Evolutionary conservation across 768 basidiomycete genomes (phyloP), one percentile per base, ranked within the genome.

Genomic region (Suillus placidus): DNA sequence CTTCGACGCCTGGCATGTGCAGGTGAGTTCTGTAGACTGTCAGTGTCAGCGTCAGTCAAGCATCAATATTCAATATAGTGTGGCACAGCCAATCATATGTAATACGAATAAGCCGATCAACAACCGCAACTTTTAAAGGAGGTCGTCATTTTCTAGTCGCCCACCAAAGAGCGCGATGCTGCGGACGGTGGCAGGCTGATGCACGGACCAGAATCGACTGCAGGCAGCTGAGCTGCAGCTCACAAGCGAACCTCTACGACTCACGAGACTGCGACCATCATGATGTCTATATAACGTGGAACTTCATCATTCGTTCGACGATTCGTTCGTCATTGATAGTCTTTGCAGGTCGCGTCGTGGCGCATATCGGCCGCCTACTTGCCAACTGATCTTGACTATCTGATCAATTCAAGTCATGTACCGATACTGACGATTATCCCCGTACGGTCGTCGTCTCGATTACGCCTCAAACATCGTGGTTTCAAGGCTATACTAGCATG

Each of bases 401-500:
- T 32, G 52, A 55, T 55, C 54, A 26, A 26, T 26, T 26, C 26
- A 20, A 55, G 54, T 55, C 54, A 34, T 55, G 54, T 55, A 32
- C 54, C 51, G 30, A 30, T 30, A 10, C 16, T 2, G 8, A 52
- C 51, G 26, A 52, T 52, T 52, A 52, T 52, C 51, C 16, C 26
- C n/a, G 14, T 52, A n/a, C n/a, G n/a, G 14, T 30, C 16, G 26
- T 54, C 52, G 52, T 47, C 45, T 4, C 45, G 10, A 47, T 23
- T 47, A 23, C 8, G 45, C 45, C 43, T 45, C n/a, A n/a, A n/a
- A n/a, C n/a, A n/a, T 8, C 8, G 7, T 12, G 45, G 45, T n/a
- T 47, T 51, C 47, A 14, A 49, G 54, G 54, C 54, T 55, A 55
- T 55, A 34, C 54, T 35, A 35, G 54, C 54, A 55, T 34, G 54